Evolutionary conservation across 768 basidiomycete species (phyloP).

Genomic region (Psilocybe tampanensis): DNA sequence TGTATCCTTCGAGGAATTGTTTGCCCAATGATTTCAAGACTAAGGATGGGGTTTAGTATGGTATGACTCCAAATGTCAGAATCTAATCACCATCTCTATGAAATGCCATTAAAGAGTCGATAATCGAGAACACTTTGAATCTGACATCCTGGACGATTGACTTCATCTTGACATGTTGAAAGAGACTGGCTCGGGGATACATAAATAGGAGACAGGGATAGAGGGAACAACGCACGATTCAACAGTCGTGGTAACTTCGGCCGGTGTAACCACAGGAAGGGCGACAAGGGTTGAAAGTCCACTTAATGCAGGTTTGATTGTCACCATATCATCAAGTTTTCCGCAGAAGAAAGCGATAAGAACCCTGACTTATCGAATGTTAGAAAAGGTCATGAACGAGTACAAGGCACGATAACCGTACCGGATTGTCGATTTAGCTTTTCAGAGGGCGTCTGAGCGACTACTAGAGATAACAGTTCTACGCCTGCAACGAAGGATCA

Average conservation of each 20-base stretch:
- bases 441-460: slow-evolving; percentile 59
- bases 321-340: slow-evolving; percentile 86
- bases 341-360: slow-evolving; percentile 81
- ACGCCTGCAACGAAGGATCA: slow-evolving; percentile 61
- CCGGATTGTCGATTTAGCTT: slow-evolving; percentile 82
- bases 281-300: slow-evolving; percentile 71
- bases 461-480: slow-evolving; percentile 74
- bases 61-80: not conserved
- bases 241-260: slow-evolving; percentile 63
- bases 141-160: slow-evolving; percentile 81
- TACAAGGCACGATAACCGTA: slow-evolving; percentile 35
- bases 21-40: slow-evolving; percentile 74
- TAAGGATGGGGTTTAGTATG: slow-evolving; percentile 25
- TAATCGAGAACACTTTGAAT: slow-evolving; percentile 76
- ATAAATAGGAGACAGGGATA: not conserved
- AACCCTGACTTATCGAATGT: slow-evolving; percentile 63
- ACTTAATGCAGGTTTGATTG: slow-evolving; percentile 78
- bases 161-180: slow-evolving; percentile 79
- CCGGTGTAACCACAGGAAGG: slow-evolving; percentile 62
- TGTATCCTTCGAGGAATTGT: slow-evolving; percentile 76
- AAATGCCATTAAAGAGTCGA: slow-evolving; percentile 75
- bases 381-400: slow-evolving; percentile 3
- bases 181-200: slow-evolving; percentile 53
- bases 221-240: slow-evolving; percentile 47
- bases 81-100: slow-evolving; percentile 62